Evolutionary conservation across 805 yeast genomes (phyloP), one percentile per base, ranked within the genome.

Genomic region (Starmerella apis): DNA sequence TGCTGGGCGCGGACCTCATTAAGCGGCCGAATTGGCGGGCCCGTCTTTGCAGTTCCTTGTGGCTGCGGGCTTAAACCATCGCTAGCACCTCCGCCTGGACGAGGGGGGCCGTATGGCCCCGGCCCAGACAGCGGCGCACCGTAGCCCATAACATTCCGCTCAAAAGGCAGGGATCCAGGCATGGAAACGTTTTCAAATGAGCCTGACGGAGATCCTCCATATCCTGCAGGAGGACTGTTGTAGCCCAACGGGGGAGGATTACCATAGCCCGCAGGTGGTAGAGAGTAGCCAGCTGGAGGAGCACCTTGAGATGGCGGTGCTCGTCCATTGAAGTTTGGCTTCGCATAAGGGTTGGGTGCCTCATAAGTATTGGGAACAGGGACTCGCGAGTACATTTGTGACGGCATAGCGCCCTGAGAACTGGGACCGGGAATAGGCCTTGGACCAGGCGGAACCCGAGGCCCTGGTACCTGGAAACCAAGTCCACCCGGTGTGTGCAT

Each of bases 1-100:
- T 50, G 54, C 52, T 53, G 49, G 2, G 51, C 52, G 4, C 54
- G 46, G 19, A 41, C 28, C 31, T 53, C 54, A 28, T 53, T 47
- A 6, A 44, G 48, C 8, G 53, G 42, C 16, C 54, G 51, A n/a
- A 27, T 27, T 2, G 19, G 35, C 4, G 51, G 53, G 5, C 53
- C 47, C 10, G 53, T 31, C 35, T 46, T 50, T n/a, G 46, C 45
- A 8, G 25, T n/a, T 4, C 38, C 44, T 4, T 27, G 38, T 22
- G 5, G 37, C 31, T 24, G 43, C 20, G 20, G 32, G n/a, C 11
- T 9, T 16, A 28, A 22, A 14, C 9, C n/a, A n/a, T 18, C 42
- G 14, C 28, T n/a, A 8, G 20, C 11, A 14, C 43, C 31, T 10
- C 43, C 43, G 14, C n/a, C 18, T 11, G 30, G 30, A 3, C 28